Conservation (phyloP, 495 filamentous ascomycete species). For the Daldinia childiae region DNA sequence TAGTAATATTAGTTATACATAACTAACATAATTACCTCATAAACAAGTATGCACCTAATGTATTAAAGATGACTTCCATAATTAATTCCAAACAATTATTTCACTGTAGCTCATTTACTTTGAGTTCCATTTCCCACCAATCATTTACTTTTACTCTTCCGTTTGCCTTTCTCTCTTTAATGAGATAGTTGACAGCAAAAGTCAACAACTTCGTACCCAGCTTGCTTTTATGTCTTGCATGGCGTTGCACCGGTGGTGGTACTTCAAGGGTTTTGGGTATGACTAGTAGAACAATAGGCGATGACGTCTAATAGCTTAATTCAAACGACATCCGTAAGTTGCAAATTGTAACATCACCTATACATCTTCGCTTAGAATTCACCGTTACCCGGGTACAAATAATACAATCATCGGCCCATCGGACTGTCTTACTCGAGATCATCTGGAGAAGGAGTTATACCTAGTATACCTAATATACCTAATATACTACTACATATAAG, state of each 20-base stretch:
- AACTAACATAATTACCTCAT: neutral
- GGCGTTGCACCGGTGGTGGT: neutral
- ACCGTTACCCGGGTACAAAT: neutral
- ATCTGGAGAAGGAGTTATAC: neutral
- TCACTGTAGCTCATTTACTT: neutral
- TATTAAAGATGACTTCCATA: neutral
- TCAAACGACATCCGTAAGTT: neutral
- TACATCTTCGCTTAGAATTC: neutral
- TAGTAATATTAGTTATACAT: neutral
- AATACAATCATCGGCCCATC: neutral
- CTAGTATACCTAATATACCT: too few species aligned
- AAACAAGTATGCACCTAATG: too few species aligned
- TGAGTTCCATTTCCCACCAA: neutral
- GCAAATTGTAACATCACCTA: neutral
- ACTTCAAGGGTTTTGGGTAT: neutral
- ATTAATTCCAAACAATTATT: neutral
- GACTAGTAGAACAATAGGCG: neutral
- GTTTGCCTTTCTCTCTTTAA: neutral
- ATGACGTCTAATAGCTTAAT: conserved; percentile 5
- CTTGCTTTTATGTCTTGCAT: neutral
- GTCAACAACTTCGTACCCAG: neutral
- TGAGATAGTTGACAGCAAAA: neutral
- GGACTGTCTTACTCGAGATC: conserved; percentile 3
- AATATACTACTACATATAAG: neutral
- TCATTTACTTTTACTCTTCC: neutral